A percentile compares a stretch with the other conserved stretches of the same genome.
phyloP scores from a whole-genome alignment of 2,329 filamentous ascomycete species.

The Claviceps sp. region DNA sequence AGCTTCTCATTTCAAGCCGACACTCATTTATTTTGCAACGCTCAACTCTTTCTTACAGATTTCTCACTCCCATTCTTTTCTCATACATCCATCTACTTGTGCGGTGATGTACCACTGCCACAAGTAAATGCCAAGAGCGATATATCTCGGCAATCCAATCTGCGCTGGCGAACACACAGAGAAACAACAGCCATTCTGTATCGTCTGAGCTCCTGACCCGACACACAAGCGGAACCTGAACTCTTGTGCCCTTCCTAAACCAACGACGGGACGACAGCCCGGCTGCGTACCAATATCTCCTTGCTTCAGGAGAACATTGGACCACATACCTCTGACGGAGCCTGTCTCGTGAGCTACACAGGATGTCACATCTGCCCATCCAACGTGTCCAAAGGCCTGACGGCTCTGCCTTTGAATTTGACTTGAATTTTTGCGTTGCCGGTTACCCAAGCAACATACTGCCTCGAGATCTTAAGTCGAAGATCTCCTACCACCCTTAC shows the following conservation, averaged over 20 bases:
- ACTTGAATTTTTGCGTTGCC: slow-evolving; percentile 12
- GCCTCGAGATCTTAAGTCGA: slow-evolving; percentile 6
- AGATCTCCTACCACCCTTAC: slow-evolving; percentile 7
- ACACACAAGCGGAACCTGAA: slow-evolving; percentile 1
- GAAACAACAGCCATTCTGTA: not conserved
- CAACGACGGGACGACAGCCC: not conserved
- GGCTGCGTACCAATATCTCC: slow-evolving; percentile 6
- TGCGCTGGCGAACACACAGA: not conserved
- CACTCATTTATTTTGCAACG: not conserved
- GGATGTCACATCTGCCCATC: slow-evolving; percentile 14
- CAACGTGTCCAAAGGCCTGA: slow-evolving; percentile 15
- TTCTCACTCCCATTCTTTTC: not conserved
- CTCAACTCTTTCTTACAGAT: not conserved
- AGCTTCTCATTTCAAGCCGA: not conserved
- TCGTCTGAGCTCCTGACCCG: not conserved
- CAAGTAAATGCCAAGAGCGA: not conserved
- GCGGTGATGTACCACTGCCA: not conserved
- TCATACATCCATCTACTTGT: not conserved
- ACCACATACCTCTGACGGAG: slow-evolving; percentile 16
- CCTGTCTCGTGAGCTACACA: slow-evolving; percentile 20
- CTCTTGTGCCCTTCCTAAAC: not conserved
- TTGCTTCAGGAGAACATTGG: slow-evolving; percentile 13
- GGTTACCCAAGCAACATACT: not conserved
- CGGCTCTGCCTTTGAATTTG: slow-evolving; percentile 10
- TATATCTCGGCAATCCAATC: not conserved